Base-by-base conservation (phyloP, 2,329 filamentous ascomycete genomes). In the Ophiostoma tasmaniense region DNA sequence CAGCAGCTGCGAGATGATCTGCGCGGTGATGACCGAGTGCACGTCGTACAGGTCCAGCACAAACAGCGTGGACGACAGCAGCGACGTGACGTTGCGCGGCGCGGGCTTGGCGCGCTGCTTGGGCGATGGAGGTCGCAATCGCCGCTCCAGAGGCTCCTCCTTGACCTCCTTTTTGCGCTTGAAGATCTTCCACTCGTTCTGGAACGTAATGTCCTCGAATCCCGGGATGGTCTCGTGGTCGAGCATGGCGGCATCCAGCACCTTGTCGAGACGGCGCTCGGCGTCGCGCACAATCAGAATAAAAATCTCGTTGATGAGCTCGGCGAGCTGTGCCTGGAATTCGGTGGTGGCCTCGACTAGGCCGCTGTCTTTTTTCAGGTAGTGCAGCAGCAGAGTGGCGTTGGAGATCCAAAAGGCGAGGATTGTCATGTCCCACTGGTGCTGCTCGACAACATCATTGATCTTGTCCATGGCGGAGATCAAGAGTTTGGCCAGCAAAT, bases 351-450 rank as follows among this genome's bases (percentile, higher is more conserved):
- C 89, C 75, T 89, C 86, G 7, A 93, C 85, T 22, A 98, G 81
- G 0, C 92, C 93, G 6, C 85, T 81, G 74, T 99, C 95, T 79
- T 99, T 99, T 77, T 97, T 97, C 68, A 99, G 82, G 76, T 99
- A 99, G 78, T 99, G 94, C 67, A 98, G 82, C n/a, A 99, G 81
- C 52, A 99, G 81, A 0, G 95, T 99, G 10, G 92, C 93, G 77
- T 99, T 99, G 1, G 95, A 98, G 75, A 97, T 93, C 95, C 95
- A 99, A 76, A 99, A 99, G 2, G 95, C 95, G 50, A 99, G 82
- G 73, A 99, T 97, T 0, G 95, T 99, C 95, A 99, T 99, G 76
- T 99, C 95, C 95, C 95, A 98, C 76, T 99, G 95, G 76, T 94
- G 89, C 71, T 87, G 87, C 78, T 98, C 95, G n/a, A 99, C 93